Evolutionary conservation across 306 rosid species (phyloP).

Genomic region (Ochetophila trinervis): DNA sequence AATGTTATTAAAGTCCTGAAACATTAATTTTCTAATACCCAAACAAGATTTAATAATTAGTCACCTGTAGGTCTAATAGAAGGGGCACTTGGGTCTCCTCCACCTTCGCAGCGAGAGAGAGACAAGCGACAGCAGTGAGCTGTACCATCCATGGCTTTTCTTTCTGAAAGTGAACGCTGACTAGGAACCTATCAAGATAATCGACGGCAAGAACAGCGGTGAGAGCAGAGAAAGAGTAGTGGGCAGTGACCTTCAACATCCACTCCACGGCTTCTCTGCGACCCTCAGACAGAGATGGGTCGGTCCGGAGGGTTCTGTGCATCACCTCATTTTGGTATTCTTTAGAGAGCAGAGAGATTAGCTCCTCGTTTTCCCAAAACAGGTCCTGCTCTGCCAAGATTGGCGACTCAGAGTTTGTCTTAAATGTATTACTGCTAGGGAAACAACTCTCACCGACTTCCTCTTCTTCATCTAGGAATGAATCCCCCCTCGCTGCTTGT

Average conservation of each 20-base stretch:
- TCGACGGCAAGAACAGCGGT: slow-evolving; percentile 76
- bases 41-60: neutral
- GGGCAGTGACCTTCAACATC: slow-evolving; percentile 64
- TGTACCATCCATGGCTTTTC: slow-evolving; percentile 92
- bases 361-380: slow-evolving; percentile 71
- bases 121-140: slow-evolving; percentile 72
- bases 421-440: slow-evolving; percentile 12
- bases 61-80: slow-evolving; percentile 74
- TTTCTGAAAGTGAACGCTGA: slow-evolving; percentile 37
- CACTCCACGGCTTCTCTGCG: slow-evolving; percentile 62
- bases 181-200: slow-evolving; percentile 70
- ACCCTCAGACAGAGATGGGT: slow-evolving; percentile 31
- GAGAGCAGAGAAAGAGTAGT: slow-evolving; percentile 66
- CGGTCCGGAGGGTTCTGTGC: slow-evolving; percentile 7
- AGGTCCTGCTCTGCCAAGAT: slow-evolving; percentile 54
- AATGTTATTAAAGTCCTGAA: too few relatives aligned
- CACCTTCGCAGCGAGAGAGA: slow-evolving; percentile 87
- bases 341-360: slow-evolving; percentile 48
- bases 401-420: slow-evolving; percentile 15
- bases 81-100: slow-evolving; percentile 88
- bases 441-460: slow-evolving; percentile 15
- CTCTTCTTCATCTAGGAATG: slow-evolving; percentile 24
- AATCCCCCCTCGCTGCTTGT: neutral
- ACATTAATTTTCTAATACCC: neutral
- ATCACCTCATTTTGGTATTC: slow-evolving; percentile 39